Conservation (phyloP, 805 yeast species). For the Metschnikowia similis region DNA sequence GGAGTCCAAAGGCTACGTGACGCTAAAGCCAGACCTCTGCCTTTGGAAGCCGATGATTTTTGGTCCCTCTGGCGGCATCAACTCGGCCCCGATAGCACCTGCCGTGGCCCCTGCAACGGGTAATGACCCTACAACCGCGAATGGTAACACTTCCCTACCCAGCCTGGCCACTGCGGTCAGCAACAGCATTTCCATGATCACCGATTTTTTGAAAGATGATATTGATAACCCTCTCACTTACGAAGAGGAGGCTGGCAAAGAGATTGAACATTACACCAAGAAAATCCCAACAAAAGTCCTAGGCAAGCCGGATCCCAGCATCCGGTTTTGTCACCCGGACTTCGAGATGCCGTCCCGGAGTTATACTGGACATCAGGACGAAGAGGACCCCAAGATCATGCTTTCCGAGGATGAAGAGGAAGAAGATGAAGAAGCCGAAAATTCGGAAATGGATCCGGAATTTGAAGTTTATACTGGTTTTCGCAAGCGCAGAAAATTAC, state of each 20-base stretch:
- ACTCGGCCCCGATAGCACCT: conserved; percentile 49
- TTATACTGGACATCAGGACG: neutral
- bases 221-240: conserved; percentile 56
- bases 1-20: conserved; percentile 50
- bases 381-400: conserved; percentile 9
- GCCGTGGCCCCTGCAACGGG: conserved; percentile 8
- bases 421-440: neutral
- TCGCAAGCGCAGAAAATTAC: neutral
- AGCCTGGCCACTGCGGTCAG: conserved; percentile 18
- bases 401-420: neutral
- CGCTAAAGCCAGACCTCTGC: conserved; percentile 49
- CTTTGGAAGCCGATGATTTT: conserved; percentile 81
- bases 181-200: conserved; percentile 53
- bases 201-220: conserved; percentile 64
- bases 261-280: conserved; percentile 23
- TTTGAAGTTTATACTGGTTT: conserved; percentile 5
- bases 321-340: conserved; percentile 14
- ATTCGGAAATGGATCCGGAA: conserved; percentile 5
- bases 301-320: neutral
- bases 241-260: conserved; percentile 53
- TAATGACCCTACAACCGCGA: neutral
- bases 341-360: conserved; percentile 9
- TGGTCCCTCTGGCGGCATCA: conserved; percentile 85
- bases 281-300: conserved; percentile 23
- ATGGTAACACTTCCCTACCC: conserved; percentile 1